Conservation (phyloP, 2,329 filamentous ascomycete species). For the Aspergillus vadensis region DNA sequence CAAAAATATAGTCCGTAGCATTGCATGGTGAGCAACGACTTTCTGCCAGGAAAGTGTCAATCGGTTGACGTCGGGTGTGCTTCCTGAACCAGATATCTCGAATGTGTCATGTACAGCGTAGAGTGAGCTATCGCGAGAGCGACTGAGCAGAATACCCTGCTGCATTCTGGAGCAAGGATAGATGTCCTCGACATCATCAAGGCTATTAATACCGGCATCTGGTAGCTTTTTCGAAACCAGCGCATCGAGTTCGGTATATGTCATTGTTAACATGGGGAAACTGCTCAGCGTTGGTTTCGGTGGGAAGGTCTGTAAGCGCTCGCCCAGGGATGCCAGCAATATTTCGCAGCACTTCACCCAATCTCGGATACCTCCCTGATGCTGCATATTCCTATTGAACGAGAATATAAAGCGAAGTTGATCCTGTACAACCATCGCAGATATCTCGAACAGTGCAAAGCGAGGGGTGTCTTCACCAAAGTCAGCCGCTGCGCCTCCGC, state of each 20-base stretch:
- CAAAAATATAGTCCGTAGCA: constrained; percentile 42
- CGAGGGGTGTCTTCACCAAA: constrained; percentile 49
- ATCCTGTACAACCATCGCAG: constrained; percentile 51
- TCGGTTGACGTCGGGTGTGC: constrained; percentile 29
- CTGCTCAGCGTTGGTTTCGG: constrained; percentile 44
- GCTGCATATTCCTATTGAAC: constrained; percentile 52
- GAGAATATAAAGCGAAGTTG: constrained; percentile 54
- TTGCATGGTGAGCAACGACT: constrained; percentile 36
- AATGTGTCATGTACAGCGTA: constrained; percentile 44
- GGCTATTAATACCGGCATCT: constrained; percentile 34
- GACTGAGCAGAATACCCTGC: constrained; percentile 40
- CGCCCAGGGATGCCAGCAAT: constrained; percentile 34
- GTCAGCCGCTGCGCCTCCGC: constrained; percentile 49
- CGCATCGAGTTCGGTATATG: constrained; percentile 44
- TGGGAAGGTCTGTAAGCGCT: constrained; percentile 27
- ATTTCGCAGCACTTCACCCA: constrained; percentile 48
- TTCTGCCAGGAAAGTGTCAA: constrained; percentile 35
- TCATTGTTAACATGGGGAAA: constrained; percentile 49
- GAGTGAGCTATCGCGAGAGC: constrained; percentile 34
- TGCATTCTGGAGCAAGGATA: constrained; percentile 45
- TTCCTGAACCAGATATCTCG: constrained; percentile 29
- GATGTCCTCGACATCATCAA: constrained; percentile 46
- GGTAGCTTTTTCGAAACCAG: constrained; percentile 42
- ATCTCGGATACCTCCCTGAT: constrained; percentile 45
- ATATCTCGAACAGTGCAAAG: constrained; percentile 56